Base-by-base conservation (phyloP, 2,329 filamentous ascomycete species). In the Aspergillus novofumigatus region DNA sequence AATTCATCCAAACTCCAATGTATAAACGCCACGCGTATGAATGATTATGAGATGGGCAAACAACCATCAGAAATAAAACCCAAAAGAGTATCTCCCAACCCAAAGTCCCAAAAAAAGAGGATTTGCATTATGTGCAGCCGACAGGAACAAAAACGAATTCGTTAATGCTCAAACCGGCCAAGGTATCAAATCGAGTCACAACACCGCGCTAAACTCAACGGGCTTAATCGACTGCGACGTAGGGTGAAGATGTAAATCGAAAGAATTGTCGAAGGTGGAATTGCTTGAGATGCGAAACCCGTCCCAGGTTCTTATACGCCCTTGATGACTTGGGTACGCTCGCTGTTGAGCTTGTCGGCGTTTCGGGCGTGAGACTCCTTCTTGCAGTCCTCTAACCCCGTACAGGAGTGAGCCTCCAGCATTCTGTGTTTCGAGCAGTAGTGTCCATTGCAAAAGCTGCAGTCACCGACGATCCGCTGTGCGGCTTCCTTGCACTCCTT, bases 301-400 rank as follows among this genome's bases (percentile, higher is more conserved):
- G 25, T 10, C 50, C 41, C 29, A 26, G 20, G n/a, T 4, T 20
- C 35, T 69, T 84, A 96, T 74, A 96, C 88, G 61, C 92, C 92
- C 78, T 90, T 92, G 78, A 97, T 94, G 68, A 95, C 92, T 62
- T 93, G 89, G 49, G 94, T 99, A 71, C 93, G 84, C 82, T 99
- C 93, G 57, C 87, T 86, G 77, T 97, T 91, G 72, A 99, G 81
- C 79, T 95, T 92, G 64, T 92, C 89, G 58, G 91, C 90, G 75
- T 99, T 99, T 65, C 92, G 87, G 75, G 95, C 91, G 77, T 96
- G 91, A 50, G 91, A 93, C 76, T 96, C 92, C 81, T 96, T 94
- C 83, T 97, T 96, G 83, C 93, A 97, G 78, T 96, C 90, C 81
- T 97, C 94, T 56, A 99, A 81, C 44, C 92, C 92, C 62, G 85